Base-by-base conservation (phyloP, 2,329 filamentous ascomycete species). In the Keithomyces neogunnii region DNA sequence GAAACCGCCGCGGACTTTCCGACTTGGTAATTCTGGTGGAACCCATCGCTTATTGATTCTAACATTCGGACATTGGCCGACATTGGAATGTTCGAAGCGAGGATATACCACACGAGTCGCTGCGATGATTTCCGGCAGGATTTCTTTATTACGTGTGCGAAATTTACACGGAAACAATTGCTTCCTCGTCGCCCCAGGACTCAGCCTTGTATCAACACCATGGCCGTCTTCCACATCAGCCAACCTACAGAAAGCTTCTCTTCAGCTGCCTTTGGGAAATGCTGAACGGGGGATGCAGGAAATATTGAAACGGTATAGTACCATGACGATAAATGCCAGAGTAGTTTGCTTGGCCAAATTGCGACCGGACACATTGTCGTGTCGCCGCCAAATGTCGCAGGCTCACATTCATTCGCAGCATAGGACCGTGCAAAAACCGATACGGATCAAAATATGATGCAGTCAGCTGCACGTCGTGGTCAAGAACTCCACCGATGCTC, bases 331-430 rank as follows among this genome's bases (percentile, higher is more conserved):
- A 48, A 64, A 63, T 0, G 46, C 31, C 0, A 51, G 51, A 0
- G 58, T 52, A 0, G 43, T 47, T 30, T 11, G 53, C n/a, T 51
- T 55, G 0, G 62, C 60, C 4, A 62, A 6, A 40, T 54, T 57
- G 2, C 60, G 44, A 5, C 63, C 3, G 52, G 59, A 47, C 62
- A 66, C 50, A 57, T 56, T 0, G 62, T 63, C 39, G 54, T 59
- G 3, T 62, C 65, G 0, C 55, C 65, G 11, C 63, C 61, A 47
- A 64, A 65, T 2, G 62, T 8, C 57, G 47, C 53, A 56, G 62
- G 11, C 33, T 35, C 33, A 2, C 2, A 2, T 47, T 48, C 3
- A 56, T 51, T 28, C 49, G 53, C 44, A 63, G 53, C 3, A 40
- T 51, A 6, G 48, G 36, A 39, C 54, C 55, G 9, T 57, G 50